Percentiles rank a stretch among this genome's conserved stretches.
Conservation (phyloP, 805 yeast genomes). For the Ogataea saltuana region DNA sequence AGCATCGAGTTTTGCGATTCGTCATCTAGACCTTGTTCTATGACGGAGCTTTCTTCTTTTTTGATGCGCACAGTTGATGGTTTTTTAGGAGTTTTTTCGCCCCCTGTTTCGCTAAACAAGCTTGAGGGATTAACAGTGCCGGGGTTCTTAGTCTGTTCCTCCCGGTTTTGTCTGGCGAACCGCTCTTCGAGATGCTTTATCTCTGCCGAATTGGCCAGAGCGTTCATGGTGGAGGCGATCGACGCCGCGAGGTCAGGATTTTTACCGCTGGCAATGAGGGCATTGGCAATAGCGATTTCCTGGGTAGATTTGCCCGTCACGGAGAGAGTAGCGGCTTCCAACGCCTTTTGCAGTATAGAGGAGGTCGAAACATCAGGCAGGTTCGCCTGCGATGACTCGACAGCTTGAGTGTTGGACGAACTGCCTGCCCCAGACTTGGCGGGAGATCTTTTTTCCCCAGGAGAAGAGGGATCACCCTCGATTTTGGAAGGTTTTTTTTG, state of each 20-base stretch:
- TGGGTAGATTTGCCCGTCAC: slow-evolving; percentile 55
- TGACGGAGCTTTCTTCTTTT: neutral
- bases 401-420: no score
- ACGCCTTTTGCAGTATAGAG: slow-evolving; percentile 42
- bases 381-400: no score
- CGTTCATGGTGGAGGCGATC: slow-evolving; percentile 29
- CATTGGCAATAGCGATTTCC: slow-evolving; percentile 52
- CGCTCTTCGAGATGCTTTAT: slow-evolving; percentile 16
- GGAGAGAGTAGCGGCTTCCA: slow-evolving; percentile 56
- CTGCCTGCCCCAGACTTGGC: neutral
- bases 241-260: slow-evolving; percentile 45
- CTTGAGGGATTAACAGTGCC: slow-evolving; percentile 13
- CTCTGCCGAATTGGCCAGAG: slow-evolving; percentile 22
- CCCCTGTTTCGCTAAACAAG: slow-evolving; percentile 7
- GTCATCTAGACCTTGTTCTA: no score
- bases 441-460: neutral
- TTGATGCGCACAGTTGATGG: neutral
- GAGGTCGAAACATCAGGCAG: no score
- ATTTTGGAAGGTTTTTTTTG: no score
- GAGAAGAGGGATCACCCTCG: neutral
- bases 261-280: slow-evolving; percentile 49
- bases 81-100: neutral
- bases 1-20: slow-evolving; percentile 1
- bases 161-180: neutral
- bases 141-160: neutral